Percentiles rank a stretch among this genome's conserved stretches.
Conservation (phyloP, 139 green algal genomes). For the Medakamo hakoo region DNA sequence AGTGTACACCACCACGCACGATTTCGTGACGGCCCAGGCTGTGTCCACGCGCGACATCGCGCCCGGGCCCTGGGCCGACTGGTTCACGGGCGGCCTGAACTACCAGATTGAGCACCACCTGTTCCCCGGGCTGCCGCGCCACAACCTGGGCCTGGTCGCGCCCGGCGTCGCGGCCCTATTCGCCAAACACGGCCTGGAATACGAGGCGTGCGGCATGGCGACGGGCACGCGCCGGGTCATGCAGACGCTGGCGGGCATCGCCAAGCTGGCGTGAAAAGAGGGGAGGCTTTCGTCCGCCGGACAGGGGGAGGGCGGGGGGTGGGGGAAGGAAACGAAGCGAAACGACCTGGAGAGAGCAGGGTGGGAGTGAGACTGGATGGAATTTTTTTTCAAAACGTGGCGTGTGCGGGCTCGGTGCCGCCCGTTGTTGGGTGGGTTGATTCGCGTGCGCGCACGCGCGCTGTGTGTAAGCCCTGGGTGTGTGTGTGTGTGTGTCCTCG, state of each 20-base stretch:
- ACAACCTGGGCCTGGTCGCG: conserved; percentile 33
- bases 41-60: conserved; percentile 49
- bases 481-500: not conserved
- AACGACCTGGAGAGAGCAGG: no score
- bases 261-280: not conserved
- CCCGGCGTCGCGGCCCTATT: conserved; percentile 24
- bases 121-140: conserved; percentile 53
- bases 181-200: conserved; percentile 34
- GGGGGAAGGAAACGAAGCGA: no score
- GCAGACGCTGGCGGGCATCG: conserved; percentile 17
- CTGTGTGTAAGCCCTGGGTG: no score
- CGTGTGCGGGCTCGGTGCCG: no score
- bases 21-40: conserved; percentile 50
- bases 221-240: conserved; percentile 25
- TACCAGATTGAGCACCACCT: conserved; percentile 71
- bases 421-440: no score
- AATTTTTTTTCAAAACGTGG: not conserved
- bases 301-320: no score
- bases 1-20: conserved; percentile 39
- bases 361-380: not conserved
- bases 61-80: conserved; percentile 32
- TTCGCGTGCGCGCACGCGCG: no score
- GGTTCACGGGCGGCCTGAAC: conserved; percentile 59
- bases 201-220: conserved; percentile 32
- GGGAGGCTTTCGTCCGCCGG: no score